phyloP scores from a whole-genome alignment of 306 rosid genomes.

The Gastrolobium bilobum region DNA sequence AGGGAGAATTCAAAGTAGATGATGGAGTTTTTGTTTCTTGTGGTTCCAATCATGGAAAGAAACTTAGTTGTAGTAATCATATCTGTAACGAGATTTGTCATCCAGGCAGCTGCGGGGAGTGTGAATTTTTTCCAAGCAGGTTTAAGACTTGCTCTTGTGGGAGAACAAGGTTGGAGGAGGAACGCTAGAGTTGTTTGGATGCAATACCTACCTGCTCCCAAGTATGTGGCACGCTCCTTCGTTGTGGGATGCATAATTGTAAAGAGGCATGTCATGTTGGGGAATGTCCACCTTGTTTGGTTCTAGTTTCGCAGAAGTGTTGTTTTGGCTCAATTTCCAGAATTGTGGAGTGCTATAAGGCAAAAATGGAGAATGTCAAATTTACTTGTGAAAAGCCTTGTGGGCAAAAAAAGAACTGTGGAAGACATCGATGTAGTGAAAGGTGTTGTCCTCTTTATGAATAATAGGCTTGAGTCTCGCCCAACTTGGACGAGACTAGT shows the following conservation, averaged over 20 bases:
- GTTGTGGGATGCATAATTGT: constrained; percentile 74
- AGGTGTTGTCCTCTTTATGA: constrained; percentile 84
- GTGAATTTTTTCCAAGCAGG: constrained; percentile 72
- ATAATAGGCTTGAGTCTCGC: no score
- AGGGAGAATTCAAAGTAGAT: constrained; percentile 73
- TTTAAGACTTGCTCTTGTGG: constrained; percentile 85
- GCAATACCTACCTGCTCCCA: constrained; percentile 85
- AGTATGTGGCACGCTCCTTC: constrained; percentile 69
- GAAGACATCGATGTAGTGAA: constrained; percentile 93
- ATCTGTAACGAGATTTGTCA: constrained; percentile 75
- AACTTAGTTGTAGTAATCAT: constrained; percentile 81
- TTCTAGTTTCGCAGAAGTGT: constrained; percentile 79
- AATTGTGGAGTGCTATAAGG: constrained; percentile 78
- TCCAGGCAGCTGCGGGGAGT: constrained; percentile 81
- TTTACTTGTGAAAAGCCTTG: constrained; percentile 88
- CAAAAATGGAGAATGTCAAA: constrained; percentile 56
- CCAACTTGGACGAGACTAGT: no score
- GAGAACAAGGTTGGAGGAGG: constrained; percentile 77
- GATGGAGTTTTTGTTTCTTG: constrained; percentile 87
- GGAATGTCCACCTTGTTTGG: constrained; percentile 82
- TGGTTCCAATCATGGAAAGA: constrained; percentile 68
- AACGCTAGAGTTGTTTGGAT: constrained; percentile 81
- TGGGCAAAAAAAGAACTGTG: constrained; percentile 90
- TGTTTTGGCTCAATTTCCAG: constrained; percentile 79
- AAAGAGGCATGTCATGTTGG: constrained; percentile 79